These are phyloP conservation scores for Fraxinus excelsior DNA, from an alignment of 257 asterid species.

Conservation along the genomic window DNA sequence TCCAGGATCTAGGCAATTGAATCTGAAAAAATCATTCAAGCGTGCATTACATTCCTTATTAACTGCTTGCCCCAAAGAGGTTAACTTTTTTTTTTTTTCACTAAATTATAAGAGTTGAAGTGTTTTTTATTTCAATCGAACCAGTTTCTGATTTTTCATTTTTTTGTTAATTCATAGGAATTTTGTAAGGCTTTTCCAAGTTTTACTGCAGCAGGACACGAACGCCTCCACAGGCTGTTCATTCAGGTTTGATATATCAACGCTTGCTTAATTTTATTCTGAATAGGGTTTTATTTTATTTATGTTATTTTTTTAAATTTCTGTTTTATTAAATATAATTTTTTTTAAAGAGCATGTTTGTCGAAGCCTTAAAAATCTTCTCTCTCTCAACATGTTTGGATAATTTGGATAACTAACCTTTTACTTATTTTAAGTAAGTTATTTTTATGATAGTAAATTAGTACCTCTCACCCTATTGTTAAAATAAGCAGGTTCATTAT, in stretches of 20 bases:
- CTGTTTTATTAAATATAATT: background rate
- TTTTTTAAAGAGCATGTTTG: too few relatives aligned
- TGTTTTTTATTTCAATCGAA: background rate
- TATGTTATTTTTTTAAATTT: background rate
- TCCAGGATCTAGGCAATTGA: slow-evolving; percentile 51
- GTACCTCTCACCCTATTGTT: too few relatives aligned
- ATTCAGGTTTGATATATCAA: slow-evolving; percentile 32
- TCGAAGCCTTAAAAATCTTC: too few relatives aligned
- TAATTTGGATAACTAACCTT: too few relatives aligned
- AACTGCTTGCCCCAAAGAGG: slow-evolving; percentile 60
- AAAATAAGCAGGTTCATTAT: background rate
- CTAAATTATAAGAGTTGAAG: background rate
- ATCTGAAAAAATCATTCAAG: slow-evolving; percentile 50
- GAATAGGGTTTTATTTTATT: background rate
- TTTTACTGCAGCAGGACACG: slow-evolving; percentile 43
- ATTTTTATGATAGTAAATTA: too few relatives aligned
- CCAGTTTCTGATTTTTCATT: background rate
- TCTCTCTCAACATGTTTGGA: too few relatives aligned
- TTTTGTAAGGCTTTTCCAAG: slow-evolving; percentile 45
- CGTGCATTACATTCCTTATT: slow-evolving; percentile 46
- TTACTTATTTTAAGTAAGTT: too few relatives aligned
- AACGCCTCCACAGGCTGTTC: slow-evolving; percentile 47
- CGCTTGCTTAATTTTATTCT: background rate
- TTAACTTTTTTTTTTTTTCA: slow-evolving; percentile 5
- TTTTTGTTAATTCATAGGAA: slow-evolving; percentile 28